Evolutionary conservation across 306 rosid genomes (phyloP).

Genomic region (Cicer bijugum): DNA sequence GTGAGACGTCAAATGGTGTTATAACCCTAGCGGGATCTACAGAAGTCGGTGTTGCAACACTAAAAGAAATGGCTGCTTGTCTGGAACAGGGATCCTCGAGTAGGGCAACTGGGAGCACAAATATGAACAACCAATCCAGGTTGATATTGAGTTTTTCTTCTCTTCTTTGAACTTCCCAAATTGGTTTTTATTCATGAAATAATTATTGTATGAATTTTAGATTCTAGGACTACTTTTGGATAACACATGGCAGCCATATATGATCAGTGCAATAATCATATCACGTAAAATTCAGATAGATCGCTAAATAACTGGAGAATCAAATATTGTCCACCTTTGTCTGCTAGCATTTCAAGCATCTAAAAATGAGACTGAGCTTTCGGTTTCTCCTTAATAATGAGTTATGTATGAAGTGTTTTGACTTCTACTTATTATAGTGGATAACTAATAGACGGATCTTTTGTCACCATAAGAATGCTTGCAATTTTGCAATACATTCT

Average conservation of each 20-base stretch:
- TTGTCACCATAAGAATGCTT: constrained; percentile 27
- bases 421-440: constrained; percentile 10
- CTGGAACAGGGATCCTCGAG: constrained; percentile 94
- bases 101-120: constrained; percentile 99
- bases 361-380: constrained; percentile 19
- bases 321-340: constrained; percentile 24
- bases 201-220: constrained; percentile 15
- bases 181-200: constrained; percentile 2
- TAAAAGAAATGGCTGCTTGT: constrained; percentile 95
- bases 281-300: constrained; percentile 17
- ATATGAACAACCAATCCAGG: constrained; percentile 99
- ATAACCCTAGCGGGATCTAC: constrained; percentile 98
- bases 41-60: constrained; percentile 80
- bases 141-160: constrained; percentile 49
- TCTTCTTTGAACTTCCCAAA: constrained; percentile 37
- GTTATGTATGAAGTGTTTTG: constrained; percentile 24
- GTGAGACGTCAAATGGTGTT: constrained; percentile 98
- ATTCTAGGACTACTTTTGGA: constrained; percentile 29
- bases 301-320: constrained; percentile 11
- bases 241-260: constrained; percentile 12
- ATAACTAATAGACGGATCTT: constrained; percentile 23
- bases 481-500: constrained; percentile 8
- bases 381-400: constrained; percentile 22
- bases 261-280: constrained; percentile 20
- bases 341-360: constrained; percentile 35